These are phyloP conservation scores for Ciborinia camelliae DNA, from an alignment of 2,329 filamentous ascomycete species.

Conservation along the genomic window DNA sequence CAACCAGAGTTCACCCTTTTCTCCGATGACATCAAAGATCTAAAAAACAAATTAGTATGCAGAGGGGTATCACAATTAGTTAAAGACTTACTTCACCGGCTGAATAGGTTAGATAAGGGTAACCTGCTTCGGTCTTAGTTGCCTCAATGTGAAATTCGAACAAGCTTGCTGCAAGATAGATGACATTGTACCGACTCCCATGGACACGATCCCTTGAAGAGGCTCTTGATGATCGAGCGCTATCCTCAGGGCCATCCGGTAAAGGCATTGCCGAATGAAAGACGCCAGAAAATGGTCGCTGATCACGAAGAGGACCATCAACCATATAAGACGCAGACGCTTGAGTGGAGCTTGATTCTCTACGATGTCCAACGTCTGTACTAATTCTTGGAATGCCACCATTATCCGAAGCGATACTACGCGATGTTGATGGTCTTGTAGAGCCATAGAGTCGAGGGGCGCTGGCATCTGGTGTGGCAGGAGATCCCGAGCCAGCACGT, in stretches of 20 bases:
- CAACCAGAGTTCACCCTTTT: conserved; percentile 96
- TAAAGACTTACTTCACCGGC: conserved; percentile 71
- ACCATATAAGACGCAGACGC: conserved; percentile 46
- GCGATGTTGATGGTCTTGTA: conserved; percentile 55
- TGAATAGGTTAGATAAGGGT: conserved; percentile 93
- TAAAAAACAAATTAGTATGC: conserved; percentile 36
- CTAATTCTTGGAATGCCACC: conserved; percentile 48
- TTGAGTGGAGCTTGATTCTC: conserved; percentile 55
- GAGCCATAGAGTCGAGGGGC: conserved; percentile 20
- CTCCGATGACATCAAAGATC: conserved; percentile 89
- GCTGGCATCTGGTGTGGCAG: conserved; percentile 55
- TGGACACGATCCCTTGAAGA: conserved; percentile 55
- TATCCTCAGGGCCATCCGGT: conserved; percentile 60
- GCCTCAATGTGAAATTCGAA: conserved; percentile 98
- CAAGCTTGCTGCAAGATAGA: conserved; percentile 89
- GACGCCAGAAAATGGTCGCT: conserved; percentile 63
- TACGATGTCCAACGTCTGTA: conserved; percentile 48
- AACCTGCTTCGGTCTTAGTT: conserved; percentile 86
- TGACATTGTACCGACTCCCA: conserved; percentile 62
- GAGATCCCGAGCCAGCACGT: conserved; percentile 55
- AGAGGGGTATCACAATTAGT: background rate
- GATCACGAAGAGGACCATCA: conserved; percentile 31
- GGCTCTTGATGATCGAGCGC: conserved; percentile 53
- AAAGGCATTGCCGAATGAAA: conserved; percentile 87
- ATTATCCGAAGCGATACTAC: conserved; percentile 53